Evolutionary conservation across 768 basidiomycete genomes (phyloP).

Genomic region (Lactarius tabidus): DNA sequence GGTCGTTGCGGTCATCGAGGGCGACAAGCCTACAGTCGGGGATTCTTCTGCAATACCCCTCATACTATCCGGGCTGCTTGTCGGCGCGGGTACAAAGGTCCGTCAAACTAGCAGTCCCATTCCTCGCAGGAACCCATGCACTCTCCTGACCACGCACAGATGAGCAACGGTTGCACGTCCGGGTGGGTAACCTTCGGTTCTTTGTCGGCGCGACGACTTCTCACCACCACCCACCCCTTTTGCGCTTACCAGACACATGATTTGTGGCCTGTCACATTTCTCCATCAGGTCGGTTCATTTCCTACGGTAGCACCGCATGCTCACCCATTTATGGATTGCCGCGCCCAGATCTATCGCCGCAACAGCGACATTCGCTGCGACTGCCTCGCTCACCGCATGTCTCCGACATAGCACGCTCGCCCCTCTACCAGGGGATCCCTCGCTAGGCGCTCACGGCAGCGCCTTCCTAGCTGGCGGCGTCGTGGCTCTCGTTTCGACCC

Average conservation of each 20-base stretch:
- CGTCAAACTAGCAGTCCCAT: background rate
- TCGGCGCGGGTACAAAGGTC: conserved; percentile 50
- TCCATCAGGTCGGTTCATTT: conserved; percentile 44
- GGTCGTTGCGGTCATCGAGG: conserved; percentile 40
- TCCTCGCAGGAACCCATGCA: background rate
- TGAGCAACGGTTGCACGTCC: conserved; percentile 62
- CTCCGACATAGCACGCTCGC: conserved; percentile 35
- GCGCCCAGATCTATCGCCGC: conserved; percentile 57
- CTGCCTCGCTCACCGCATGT: conserved; percentile 45
- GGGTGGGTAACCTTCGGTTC: conserved; percentile 37
- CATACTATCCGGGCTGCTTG: conserved; percentile 49
- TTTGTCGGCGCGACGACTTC: background rate
- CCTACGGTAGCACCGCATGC: background rate
- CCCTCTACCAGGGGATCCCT: conserved; percentile 26
- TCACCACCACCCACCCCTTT: background rate
- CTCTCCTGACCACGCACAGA: conserved; percentile 30
- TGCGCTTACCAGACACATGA: conserved; percentile 52
- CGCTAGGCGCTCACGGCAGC: conserved; percentile 29
- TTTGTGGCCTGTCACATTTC: conserved; percentile 54
- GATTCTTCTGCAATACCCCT: conserved; percentile 30
- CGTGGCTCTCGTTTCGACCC: conserved; percentile 23
- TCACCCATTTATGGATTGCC: conserved; percentile 24
- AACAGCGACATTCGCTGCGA: conserved; percentile 49
- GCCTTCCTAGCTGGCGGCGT: conserved; percentile 31
- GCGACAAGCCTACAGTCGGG: conserved; percentile 31